Percentiles rank a stretch among this genome's conserved stretches.
These are phyloP conservation scores for Ascomycota sp. DNA, from an alignment of 2,329 filamentous ascomycete genomes.

Conservation along the genomic window DNA sequence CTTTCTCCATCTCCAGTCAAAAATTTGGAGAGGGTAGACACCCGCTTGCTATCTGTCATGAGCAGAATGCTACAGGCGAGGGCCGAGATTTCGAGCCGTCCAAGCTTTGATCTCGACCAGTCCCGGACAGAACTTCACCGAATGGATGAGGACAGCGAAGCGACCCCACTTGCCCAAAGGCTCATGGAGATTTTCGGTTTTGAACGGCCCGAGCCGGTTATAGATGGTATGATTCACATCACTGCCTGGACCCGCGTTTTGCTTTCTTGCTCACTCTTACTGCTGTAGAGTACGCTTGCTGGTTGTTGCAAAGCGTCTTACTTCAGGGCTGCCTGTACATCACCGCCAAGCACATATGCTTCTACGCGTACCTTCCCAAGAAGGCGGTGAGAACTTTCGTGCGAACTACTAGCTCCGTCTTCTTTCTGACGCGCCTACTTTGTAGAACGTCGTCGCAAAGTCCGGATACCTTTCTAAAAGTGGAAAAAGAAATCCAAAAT, in stretches of 20 bases:
- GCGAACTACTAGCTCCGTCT: background rate
- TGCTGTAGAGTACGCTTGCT: slow-evolving; percentile 66
- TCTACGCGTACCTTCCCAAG: slow-evolving; percentile 92
- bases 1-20: slow-evolving; percentile 6
- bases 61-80: slow-evolving; percentile 58
- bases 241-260: background rate
- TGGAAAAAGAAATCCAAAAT: slow-evolving; percentile 71
- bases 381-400: slow-evolving; percentile 44
- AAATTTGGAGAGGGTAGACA: slow-evolving; percentile 10
- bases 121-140: slow-evolving; percentile 18
- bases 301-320: slow-evolving; percentile 76
- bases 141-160: slow-evolving; percentile 15
- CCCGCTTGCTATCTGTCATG: slow-evolving; percentile 48
- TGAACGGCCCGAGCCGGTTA: slow-evolving; percentile 60
- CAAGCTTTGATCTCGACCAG: slow-evolving; percentile 34
- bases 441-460: slow-evolving; percentile 52
- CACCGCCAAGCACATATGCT: slow-evolving; percentile 80
- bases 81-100: slow-evolving; percentile 38
- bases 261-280: background rate
- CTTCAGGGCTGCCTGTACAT: slow-evolving; percentile 94
- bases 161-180: slow-evolving; percentile 44
- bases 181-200: slow-evolving; percentile 78
- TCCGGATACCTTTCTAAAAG: slow-evolving; percentile 78
- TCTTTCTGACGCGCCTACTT: slow-evolving; percentile 3
- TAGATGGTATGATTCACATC: slow-evolving; percentile 39